Conservation (phyloP, 2,329 filamentous ascomycete species). For the Trichoderma guizhouense region DNA sequence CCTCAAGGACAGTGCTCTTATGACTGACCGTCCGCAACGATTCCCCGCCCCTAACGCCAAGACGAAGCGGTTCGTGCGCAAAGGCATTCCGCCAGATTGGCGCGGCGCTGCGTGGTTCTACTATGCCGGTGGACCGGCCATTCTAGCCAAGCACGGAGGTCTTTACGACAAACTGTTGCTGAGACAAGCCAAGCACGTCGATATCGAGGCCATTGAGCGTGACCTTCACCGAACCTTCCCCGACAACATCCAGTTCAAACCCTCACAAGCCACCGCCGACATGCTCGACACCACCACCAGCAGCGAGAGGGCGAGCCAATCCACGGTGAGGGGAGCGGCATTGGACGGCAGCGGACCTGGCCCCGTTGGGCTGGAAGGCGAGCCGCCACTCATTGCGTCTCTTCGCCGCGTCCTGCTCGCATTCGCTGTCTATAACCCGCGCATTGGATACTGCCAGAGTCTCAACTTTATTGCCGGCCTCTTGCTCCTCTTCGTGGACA, state of each 20-base stretch:
- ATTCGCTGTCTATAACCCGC: constrained; percentile 86
- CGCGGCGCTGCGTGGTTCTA: constrained; percentile 96
- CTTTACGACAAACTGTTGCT: constrained; percentile 70
- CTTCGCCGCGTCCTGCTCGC: constrained; percentile 83
- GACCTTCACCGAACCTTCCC: constrained; percentile 93
- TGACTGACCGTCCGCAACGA: constrained; percentile 65
- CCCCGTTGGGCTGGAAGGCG: constrained; percentile 41
- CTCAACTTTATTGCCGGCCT: constrained; percentile 93
- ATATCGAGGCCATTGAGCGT: constrained; percentile 87
- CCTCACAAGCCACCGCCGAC: constrained; percentile 35
- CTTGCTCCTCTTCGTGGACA: constrained; percentile 79
- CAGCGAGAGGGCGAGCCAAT: constrained; percentile 36
- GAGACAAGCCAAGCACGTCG: constrained; percentile 63
- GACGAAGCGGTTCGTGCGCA: constrained; percentile 85
- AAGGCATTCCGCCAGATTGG: constrained; percentile 91
- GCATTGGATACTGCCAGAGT: constrained; percentile 92
- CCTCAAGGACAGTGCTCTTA: constrained; percentile 71
- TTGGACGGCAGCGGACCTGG: constrained; percentile 36
- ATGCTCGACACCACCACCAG: constrained; percentile 31
- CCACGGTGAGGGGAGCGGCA: constrained; percentile 34
- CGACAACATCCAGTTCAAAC: constrained; percentile 88
- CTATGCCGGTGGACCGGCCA: constrained; percentile 83
- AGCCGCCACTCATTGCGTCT: constrained; percentile 76
- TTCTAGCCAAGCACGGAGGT: constrained; percentile 70
- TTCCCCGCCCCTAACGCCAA: constrained; percentile 81